phyloP scores from a whole-genome alignment of 1,139 yeast genomes.

The Sugiyamaella xylanicola region DNA sequence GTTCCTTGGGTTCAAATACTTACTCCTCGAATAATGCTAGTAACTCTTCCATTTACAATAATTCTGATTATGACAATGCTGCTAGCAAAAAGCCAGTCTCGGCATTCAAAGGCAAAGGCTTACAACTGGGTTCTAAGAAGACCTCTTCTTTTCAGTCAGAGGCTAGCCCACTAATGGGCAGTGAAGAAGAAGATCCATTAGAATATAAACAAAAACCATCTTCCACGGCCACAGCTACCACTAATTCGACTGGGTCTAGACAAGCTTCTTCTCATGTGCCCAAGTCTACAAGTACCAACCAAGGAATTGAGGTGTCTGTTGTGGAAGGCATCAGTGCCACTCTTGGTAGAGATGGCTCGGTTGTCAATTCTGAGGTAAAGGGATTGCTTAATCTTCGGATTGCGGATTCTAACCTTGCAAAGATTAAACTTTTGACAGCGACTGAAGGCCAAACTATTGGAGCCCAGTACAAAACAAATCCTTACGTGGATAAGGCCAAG shows the following conservation, averaged over 20 bases:
- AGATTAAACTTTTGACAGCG: slow-evolving; percentile 61
- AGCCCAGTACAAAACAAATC: slow-evolving; percentile 88
- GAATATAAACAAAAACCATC: slow-evolving; percentile 21
- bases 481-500: slow-evolving; percentile 81
- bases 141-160: slow-evolving; percentile 46
- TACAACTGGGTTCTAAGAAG: slow-evolving; percentile 75
- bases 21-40: slow-evolving; percentile 11
- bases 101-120: slow-evolving; percentile 65
- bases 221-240: slow-evolving; percentile 28
- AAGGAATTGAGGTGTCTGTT: slow-evolving; percentile 77
- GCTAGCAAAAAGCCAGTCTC: slow-evolving; percentile 21
- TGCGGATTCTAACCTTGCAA: slow-evolving; percentile 68
- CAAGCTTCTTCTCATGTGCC: slow-evolving; percentile 24
- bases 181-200: slow-evolving; percentile 21
- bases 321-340: slow-evolving; percentile 79
- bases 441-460: slow-evolving; percentile 52
- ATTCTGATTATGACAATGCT: slow-evolving; percentile 29
- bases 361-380: slow-evolving; percentile 74
- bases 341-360: slow-evolving; percentile 81
- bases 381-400: slow-evolving; percentile 91
- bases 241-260: slow-evolving; percentile 32
- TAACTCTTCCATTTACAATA: slow-evolving; percentile 27
- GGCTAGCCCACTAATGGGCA: slow-evolving; percentile 39
- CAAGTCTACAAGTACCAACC: slow-evolving; percentile 50
- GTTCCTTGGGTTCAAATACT: slow-evolving; percentile 21